These are phyloP conservation scores for Yamadazyma kanchanaburiensis DNA, from an alignment of 1,139 yeast species.

Conservation along the genomic window DNA sequence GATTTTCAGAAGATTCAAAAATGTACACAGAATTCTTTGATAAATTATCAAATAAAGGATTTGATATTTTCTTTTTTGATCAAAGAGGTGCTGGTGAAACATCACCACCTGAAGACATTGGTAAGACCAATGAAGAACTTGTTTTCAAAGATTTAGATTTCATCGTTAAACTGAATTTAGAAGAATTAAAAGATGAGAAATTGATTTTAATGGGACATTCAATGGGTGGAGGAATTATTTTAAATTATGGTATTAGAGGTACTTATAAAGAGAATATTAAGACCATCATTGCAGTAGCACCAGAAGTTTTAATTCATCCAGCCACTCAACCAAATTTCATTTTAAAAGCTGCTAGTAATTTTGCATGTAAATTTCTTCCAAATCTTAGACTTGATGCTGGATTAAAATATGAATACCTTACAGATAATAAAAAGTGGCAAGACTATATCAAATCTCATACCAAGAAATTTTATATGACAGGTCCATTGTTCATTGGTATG, in stretches of 20 bases:
- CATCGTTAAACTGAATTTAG: conserved; percentile 42
- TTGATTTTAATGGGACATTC: conserved; percentile 77
- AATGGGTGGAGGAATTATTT: conserved; percentile 90
- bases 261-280: conserved; percentile 48
- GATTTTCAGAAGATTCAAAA: conserved; percentile 67
- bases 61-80: conserved; percentile 73
- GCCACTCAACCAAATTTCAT: conserved; percentile 53
- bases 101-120: conserved; percentile 55
- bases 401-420: conserved; percentile 51
- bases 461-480: conserved; percentile 40
- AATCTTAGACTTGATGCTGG: conserved; percentile 53
- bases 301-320: conserved; percentile 61
- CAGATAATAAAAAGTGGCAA: conserved; percentile 50
- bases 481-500: conserved; percentile 56
- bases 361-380: conserved; percentile 52
- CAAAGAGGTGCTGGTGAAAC: conserved; percentile 90
- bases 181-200: conserved; percentile 27
- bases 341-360: conserved; percentile 43
- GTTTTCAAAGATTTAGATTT: conserved; percentile 69
- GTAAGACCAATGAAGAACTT: conserved; percentile 62
- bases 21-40: conserved; percentile 61
- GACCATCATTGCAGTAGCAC: conserved; percentile 63
- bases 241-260: conserved; percentile 75
- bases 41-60: conserved; percentile 55
- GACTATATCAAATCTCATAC: conserved; percentile 40